Conservation (phyloP, 2,329 filamentous ascomycete species). For the Cladophialophora immunda region DNA sequence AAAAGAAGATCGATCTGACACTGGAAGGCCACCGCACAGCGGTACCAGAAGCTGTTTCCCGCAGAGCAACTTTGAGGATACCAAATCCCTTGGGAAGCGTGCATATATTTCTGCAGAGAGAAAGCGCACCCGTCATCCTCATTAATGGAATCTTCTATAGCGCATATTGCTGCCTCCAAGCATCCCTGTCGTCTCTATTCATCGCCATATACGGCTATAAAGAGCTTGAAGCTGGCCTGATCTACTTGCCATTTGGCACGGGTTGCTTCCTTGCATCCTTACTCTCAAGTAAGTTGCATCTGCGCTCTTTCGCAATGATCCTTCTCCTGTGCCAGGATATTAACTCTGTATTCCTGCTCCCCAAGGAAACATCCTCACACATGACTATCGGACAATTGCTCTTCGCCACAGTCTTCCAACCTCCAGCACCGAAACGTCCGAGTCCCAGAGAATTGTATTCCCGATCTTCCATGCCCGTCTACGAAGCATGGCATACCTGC, state of each 20-base stretch:
- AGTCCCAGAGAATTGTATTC: conserved; percentile 45
- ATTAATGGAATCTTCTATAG: conserved; percentile 34
- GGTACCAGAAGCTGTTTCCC: neutral
- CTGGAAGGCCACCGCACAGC: neutral
- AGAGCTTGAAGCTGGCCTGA: conserved; percentile 35
- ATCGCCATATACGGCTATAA: conserved; percentile 36
- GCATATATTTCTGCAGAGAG: conserved; percentile 14
- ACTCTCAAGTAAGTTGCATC: neutral
- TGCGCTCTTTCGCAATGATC: neutral
- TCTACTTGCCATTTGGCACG: conserved; percentile 38
- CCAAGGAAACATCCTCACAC: conserved; percentile 49
- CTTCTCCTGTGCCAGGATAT: neutral
- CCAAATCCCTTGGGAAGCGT: conserved; percentile 37
- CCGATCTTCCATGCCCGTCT: conserved; percentile 48
- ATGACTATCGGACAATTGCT: conserved; percentile 51
- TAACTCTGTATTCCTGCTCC: neutral
- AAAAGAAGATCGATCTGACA: neutral
- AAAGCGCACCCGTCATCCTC: conserved; percentile 31
- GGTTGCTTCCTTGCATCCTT: conserved; percentile 25
- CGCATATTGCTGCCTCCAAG: conserved; percentile 32
- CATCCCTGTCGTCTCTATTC: conserved; percentile 38
- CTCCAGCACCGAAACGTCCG: conserved; percentile 37
- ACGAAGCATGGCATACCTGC: conserved; percentile 41
- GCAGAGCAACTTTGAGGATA: conserved; percentile 15
- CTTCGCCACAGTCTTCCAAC: conserved; percentile 44